phyloP scores from a whole-genome alignment of 1,284 basidiomycete species.

The Cryptococcus neoformans region DNA sequence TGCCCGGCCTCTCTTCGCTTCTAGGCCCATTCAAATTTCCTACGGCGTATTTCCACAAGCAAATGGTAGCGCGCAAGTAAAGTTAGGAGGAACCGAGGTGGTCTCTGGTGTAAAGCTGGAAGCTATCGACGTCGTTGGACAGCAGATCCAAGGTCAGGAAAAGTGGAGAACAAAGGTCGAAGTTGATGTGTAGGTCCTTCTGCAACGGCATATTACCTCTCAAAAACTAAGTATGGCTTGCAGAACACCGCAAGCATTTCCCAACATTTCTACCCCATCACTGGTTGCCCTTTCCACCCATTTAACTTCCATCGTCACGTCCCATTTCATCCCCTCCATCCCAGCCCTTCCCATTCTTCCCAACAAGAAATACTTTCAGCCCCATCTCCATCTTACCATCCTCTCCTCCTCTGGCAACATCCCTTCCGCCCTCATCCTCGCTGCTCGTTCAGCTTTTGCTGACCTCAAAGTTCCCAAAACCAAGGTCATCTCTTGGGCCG shows the following conservation, averaged over 20 bases:
- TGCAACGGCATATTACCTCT: background rate
- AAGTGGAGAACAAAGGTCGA: constrained; percentile 41
- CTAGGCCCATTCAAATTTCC: constrained; percentile 34
- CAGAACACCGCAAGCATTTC: constrained; percentile 47
- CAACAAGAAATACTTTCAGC: constrained; percentile 43
- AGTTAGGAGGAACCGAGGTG: constrained; percentile 42
- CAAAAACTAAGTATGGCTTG: background rate
- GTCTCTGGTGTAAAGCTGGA: constrained; percentile 46
- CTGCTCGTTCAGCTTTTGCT: constrained; percentile 41
- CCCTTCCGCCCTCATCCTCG: constrained; percentile 30
- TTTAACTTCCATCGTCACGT: constrained; percentile 33
- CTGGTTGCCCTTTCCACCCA: constrained; percentile 32
- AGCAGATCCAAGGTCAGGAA: constrained; percentile 15
- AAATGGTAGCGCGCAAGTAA: constrained; percentile 42
- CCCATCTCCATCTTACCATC: constrained; percentile 44
- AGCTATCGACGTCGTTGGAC: constrained; percentile 32
- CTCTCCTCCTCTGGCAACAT: constrained; percentile 39
- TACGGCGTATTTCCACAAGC: constrained; percentile 47
- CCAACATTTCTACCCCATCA: constrained; percentile 18
- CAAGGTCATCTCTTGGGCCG: constrained; percentile 41
- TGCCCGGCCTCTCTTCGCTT: constrained; percentile 31
- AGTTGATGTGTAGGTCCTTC: constrained; percentile 45
- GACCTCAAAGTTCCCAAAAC: constrained; percentile 42
- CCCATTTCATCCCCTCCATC: constrained; percentile 45
- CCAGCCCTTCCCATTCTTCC: constrained; percentile 40